Conservation (phyloP, 768 basidiomycete genomes). For the Gyrodon lividus region DNA sequence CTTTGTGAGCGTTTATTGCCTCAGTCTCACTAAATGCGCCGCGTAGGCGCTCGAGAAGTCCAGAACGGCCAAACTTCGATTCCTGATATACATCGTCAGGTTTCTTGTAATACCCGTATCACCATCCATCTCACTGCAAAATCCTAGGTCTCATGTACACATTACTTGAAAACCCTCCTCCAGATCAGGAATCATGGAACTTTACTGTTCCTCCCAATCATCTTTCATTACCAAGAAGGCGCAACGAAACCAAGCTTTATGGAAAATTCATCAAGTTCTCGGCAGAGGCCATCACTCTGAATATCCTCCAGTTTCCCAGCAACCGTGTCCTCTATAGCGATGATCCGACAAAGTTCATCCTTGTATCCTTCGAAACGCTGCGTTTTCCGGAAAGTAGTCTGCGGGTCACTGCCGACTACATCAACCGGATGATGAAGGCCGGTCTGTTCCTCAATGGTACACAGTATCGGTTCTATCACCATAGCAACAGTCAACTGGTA, state of each 20-base stretch:
- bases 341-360: conserved; percentile 54
- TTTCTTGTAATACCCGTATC: background rate
- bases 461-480: conserved; percentile 69
- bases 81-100: background rate
- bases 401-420: conserved; percentile 52
- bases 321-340: conserved; percentile 62
- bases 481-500: conserved; percentile 70
- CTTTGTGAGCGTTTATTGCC: conserved; percentile 4
- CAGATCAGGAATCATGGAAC: conserved; percentile 53
- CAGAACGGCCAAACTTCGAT: conserved; percentile 1
- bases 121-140: background rate
- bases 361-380: conserved; percentile 51
- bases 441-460: conserved; percentile 57
- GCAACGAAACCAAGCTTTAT: conserved; percentile 27
- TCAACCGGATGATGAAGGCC: conserved; percentile 49
- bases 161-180: conserved; percentile 40
- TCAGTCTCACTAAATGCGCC: conserved; percentile 13
- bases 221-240: conserved; percentile 26
- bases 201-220: conserved; percentile 40
- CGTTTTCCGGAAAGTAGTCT: conserved; percentile 54
- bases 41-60: background rate
- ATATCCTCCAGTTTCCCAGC: conserved; percentile 47
- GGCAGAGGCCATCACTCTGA: conserved; percentile 47
- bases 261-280: conserved; percentile 56
- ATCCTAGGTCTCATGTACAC: conserved; percentile 18